phyloP scores from a whole-genome alignment of 2,329 filamentous ascomycete species.

The Fusarium veterinarium region DNA sequence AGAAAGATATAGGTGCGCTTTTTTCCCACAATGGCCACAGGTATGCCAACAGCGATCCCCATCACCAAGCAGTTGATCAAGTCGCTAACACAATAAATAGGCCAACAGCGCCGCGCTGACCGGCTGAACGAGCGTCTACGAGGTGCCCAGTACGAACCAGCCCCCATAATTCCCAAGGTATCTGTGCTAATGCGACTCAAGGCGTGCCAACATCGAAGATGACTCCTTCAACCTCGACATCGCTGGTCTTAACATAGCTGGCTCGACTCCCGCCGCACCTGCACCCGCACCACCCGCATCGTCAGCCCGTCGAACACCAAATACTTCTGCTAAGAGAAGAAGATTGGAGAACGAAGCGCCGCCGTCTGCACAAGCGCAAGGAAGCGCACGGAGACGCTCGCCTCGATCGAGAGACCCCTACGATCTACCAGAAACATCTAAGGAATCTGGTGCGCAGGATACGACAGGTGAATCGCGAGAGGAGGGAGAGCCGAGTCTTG shows the following conservation, averaged over 20 bases:
- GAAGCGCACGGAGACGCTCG: conserved; percentile 31
- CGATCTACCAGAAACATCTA: conserved; percentile 47
- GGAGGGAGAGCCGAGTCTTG: not conserved
- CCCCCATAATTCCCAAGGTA: rapidly evolving
- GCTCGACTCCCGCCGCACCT: conserved; percentile 38
- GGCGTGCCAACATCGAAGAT: conserved; percentile 68
- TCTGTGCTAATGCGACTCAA: conserved; percentile 39
- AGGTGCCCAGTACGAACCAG: conserved; percentile 66
- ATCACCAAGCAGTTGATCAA: not conserved
- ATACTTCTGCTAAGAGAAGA: conserved; percentile 61
- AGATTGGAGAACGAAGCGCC: conserved; percentile 48
- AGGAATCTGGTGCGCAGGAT: conserved; percentile 41
- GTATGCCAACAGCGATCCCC: conserved; percentile 33
- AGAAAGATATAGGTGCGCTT: not conserved
- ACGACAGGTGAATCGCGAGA: not conserved
- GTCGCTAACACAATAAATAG: conserved; percentile 33
- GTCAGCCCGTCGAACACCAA: conserved; percentile 56
- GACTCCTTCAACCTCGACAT: conserved; percentile 68
- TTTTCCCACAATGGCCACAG: conserved; percentile 50
- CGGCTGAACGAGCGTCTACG: conserved; percentile 74
- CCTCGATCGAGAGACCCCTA: conserved; percentile 42
- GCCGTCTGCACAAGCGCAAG: conserved; percentile 16
- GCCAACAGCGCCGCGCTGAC: conserved; percentile 66
- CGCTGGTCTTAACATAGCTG: conserved; percentile 52
- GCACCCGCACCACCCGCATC: conserved; percentile 39